Evolutionary conservation across 2,329 filamentous ascomycete species (phyloP), one percentile per base, ranked within the genome.

Genomic region (Colletotrichum gigasporum): DNA sequence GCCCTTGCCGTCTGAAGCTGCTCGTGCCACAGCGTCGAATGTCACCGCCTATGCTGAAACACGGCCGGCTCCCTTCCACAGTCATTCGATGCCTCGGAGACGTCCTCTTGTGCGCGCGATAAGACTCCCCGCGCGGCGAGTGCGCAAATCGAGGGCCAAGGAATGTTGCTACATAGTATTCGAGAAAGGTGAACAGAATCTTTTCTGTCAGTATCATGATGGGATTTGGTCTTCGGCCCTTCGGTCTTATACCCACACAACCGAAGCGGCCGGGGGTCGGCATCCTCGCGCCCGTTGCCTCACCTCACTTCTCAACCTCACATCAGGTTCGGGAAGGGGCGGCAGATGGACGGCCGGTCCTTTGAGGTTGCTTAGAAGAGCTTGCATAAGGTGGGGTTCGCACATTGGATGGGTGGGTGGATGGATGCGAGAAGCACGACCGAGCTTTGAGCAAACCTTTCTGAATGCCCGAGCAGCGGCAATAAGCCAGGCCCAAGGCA

Each of bases 1-100:
- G 28, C 34, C 56, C 56, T 65, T 65, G 56, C 22, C 42, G 56
- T 50, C 48, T 62, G 62, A 65, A 65, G 62, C 62, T 62, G 42
- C 42, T 62, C 30, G 35, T 55, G 62, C 62, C 42, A 54, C 56
- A 65, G 57, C 56, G 30, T 50, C 22, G n/a, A 62, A 28, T 50
- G 22, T 35, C 56, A 65, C 34, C n/a, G 24, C 35, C 50, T 28
- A 62, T 62, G 62, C 57, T 62, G 62, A 62, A 65, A 65, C 62
- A 35, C 35, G 62, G 32, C 57, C 50, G 57, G 56, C 50, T 37
- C 34, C 57, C 39, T 26, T 54, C 57, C 44, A 18, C 28, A 50
- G 47, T 54, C n/a, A 39, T 53, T 64, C 61, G 48, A 61, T 61
- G 41, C 41, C 22, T 64, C 61, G 61, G 47, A 42, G 34, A 55